A percentile compares a stretch with the other conserved stretches of the same genome.
Conservation (phyloP, 768 basidiomycete species). For the Boletus bicolor region DNA sequence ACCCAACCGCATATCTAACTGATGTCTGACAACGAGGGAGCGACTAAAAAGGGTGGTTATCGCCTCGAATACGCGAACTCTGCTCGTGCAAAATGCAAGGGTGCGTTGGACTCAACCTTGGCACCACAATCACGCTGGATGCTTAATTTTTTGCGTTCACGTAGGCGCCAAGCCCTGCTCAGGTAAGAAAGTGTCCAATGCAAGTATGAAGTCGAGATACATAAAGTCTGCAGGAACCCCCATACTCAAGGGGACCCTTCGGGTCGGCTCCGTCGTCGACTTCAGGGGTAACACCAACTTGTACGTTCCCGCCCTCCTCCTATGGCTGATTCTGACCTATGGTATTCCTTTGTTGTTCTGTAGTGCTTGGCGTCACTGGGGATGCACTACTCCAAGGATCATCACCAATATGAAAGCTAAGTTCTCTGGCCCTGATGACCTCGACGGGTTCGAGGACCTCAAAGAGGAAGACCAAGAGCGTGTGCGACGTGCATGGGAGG, state of each 20-base stretch:
- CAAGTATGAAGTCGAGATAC: constrained; percentile 1
- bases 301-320: constrained; percentile 38
- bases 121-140: constrained; percentile 16
- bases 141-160: constrained; percentile 21
- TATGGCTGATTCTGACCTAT: background rate
- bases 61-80: constrained; percentile 74
- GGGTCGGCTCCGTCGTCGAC: constrained; percentile 74
- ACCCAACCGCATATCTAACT: constrained; percentile 17
- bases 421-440: constrained; percentile 56
- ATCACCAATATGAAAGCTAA: constrained; percentile 66
- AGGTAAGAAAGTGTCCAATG: constrained; percentile 41
- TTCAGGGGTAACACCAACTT: constrained; percentile 66
- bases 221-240: constrained; percentile 49
- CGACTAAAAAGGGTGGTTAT: constrained; percentile 49
- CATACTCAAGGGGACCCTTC: constrained; percentile 69
- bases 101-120: constrained; percentile 35
- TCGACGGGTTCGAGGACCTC: constrained; percentile 85
- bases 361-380: constrained; percentile 90
- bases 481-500: constrained; percentile 69
- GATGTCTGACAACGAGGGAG: constrained; percentile 37
- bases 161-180: constrained; percentile 74
- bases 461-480: constrained; percentile 65
- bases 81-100: constrained; percentile 75
- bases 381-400: constrained; percentile 71
- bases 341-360: background rate